Percentiles rank a stretch among this genome's conserved stretches.
These are phyloP conservation scores for Lodderomyces margitis DNA, from an alignment of 1,139 yeast genomes.

Conservation along the genomic window DNA sequence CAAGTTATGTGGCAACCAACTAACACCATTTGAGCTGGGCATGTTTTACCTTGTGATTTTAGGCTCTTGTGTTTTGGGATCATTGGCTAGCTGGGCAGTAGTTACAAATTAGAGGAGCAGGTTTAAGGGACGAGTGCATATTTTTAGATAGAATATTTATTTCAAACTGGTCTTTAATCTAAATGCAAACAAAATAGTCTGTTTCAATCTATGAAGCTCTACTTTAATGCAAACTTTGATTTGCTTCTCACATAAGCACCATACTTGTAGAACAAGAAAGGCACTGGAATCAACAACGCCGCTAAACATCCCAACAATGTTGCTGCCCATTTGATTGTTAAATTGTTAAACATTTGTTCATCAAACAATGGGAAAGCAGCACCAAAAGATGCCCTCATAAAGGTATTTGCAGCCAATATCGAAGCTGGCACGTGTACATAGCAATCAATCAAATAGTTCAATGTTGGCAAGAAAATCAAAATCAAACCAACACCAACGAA, in stretches of 20 bases:
- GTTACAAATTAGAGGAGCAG: constrained; percentile 24
- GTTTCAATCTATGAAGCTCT: too few species aligned
- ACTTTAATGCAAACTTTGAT: constrained; percentile 60
- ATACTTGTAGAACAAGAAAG: constrained; percentile 64
- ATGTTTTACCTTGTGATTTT: constrained; percentile 23
- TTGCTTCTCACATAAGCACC: constrained; percentile 53
- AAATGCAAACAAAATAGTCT: too few species aligned
- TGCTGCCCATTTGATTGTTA: constrained; percentile 85
- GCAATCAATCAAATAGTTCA: constrained; percentile 78
- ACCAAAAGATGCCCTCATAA: constrained; percentile 50
- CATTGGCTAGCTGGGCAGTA: constrained; percentile 43
- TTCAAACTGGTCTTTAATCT: too few species aligned
- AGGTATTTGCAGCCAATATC: constrained; percentile 85
- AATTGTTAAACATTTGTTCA: constrained; percentile 63
- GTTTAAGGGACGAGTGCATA: too few species aligned
- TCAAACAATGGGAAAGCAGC: constrained; percentile 1
- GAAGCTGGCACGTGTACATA: constrained; percentile 77
- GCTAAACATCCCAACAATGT: constrained; percentile 72
- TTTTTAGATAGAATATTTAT: neutral
- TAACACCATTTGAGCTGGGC: constrained; percentile 23
- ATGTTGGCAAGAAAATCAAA: constrained; percentile 71
- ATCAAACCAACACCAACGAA: constrained; percentile 74
- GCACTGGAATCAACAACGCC: constrained; percentile 63
- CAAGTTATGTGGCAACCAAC: constrained; percentile 30
- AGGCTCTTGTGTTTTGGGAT: constrained; percentile 28